Conservation (phyloP, 2,329 filamentous ascomycete genomes). For the Phyllosticta citriasiana region DNA sequence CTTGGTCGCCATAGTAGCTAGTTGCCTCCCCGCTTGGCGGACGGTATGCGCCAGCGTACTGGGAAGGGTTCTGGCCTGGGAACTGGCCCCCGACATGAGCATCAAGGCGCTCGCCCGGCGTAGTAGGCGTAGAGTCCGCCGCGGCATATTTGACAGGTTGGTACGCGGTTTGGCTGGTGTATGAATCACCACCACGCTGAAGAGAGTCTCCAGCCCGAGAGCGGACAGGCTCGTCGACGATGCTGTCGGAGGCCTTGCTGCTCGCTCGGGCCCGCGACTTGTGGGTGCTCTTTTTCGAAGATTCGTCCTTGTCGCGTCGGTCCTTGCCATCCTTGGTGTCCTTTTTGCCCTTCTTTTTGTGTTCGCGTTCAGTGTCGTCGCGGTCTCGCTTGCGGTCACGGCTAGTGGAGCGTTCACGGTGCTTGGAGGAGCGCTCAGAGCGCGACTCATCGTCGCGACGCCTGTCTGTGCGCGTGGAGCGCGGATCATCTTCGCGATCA, state of each 20-base stretch:
- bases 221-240: slow-evolving; percentile 20
- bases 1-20: slow-evolving; percentile 54
- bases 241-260: slow-evolving; percentile 19
- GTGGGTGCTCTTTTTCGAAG: not conserved
- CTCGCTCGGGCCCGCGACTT: slow-evolving; percentile 14
- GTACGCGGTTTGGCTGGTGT: slow-evolving; percentile 20
- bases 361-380: slow-evolving; percentile 23
- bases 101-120: slow-evolving; percentile 6
- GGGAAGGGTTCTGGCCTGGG: slow-evolving; percentile 44
- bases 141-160: slow-evolving; percentile 18
- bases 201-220: slow-evolving; percentile 13
- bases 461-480: slow-evolving; percentile 7
- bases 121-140: slow-evolving; percentile 23
- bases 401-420: slow-evolving; percentile 21
- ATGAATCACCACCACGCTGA: slow-evolving; percentile 10
- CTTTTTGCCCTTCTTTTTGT: slow-evolving; percentile 21
- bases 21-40: slow-evolving; percentile 44
- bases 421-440: slow-evolving; percentile 4
- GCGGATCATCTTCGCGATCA: slow-evolving; percentile 15
- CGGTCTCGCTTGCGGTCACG: slow-evolving; percentile 21
- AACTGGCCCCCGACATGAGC: slow-evolving; percentile 48
- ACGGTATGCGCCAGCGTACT: slow-evolving; percentile 36
- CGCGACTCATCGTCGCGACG: slow-evolving; percentile 15
- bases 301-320: slow-evolving; percentile 16
- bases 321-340: slow-evolving; percentile 20